Conservation (phyloP, 2,329 filamentous ascomycete genomes). For the Penicillium sp. region DNA sequence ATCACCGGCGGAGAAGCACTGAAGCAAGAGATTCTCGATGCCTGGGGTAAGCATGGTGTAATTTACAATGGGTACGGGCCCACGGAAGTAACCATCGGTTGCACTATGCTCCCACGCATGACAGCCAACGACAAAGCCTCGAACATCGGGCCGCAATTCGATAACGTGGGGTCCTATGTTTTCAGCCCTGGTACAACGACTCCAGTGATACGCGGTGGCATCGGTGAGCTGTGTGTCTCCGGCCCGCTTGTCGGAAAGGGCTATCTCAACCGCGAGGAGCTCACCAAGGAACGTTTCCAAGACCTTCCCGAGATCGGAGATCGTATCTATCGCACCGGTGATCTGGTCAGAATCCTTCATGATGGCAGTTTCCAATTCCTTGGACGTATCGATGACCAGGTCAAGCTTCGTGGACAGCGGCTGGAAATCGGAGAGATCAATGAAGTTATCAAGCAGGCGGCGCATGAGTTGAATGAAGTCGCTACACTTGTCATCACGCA, state of each 20-base stretch:
- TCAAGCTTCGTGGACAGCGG: slow-evolving; percentile 86
- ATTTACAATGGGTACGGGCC: slow-evolving; percentile 94
- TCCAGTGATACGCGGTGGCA: slow-evolving; percentile 73
- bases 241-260: slow-evolving; percentile 86
- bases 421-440: slow-evolving; percentile 93
- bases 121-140: slow-evolving; percentile 75
- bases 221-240: slow-evolving; percentile 87
- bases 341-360: slow-evolving; percentile 77
- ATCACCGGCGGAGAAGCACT: slow-evolving; percentile 90
- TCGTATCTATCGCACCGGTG: slow-evolving; percentile 81
- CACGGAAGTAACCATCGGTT: slow-evolving; percentile 89
- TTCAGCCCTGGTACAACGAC: slow-evolving; percentile 67
- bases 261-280: slow-evolving; percentile 77
- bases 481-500: slow-evolving; percentile 76
- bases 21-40: slow-evolving; percentile 84
- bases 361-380: slow-evolving; percentile 85
- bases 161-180: slow-evolving; percentile 84
- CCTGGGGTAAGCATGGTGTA: slow-evolving; percentile 75
- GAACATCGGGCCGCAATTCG: slow-evolving; percentile 85
- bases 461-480: slow-evolving; percentile 64
- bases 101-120: slow-evolving; percentile 85
- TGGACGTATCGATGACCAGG: slow-evolving; percentile 85
- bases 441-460: slow-evolving; percentile 68
- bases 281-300: slow-evolving; percentile 77
- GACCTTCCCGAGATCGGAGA: slow-evolving; percentile 58